phyloP scores from a whole-genome alignment of 306 rosid genomes.

The Carpinus viminea region DNA sequence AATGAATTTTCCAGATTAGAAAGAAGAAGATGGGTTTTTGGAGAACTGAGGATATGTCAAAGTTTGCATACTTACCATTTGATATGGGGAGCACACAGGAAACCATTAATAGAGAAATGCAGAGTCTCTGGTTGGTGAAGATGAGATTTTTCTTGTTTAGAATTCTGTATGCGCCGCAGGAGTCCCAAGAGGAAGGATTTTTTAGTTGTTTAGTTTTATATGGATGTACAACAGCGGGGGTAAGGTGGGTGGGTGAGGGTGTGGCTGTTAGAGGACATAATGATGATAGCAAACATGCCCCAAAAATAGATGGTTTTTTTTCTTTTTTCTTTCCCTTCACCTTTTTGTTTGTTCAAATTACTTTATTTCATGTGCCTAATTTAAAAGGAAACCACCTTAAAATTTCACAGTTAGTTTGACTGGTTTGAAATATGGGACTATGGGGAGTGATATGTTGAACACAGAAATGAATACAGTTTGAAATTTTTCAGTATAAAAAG shows the following conservation, averaged over 20 bases:
- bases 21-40: slow-evolving; percentile 12
- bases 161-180: slow-evolving; percentile 34
- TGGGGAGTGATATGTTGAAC: no score
- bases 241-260: slow-evolving; percentile 2
- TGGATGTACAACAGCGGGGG: not conserved
- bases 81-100: slow-evolving; percentile 13
- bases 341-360: not conserved
- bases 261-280: slow-evolving; percentile 16
- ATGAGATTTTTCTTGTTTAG: slow-evolving; percentile 28
- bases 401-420: no score
- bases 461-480: no score
- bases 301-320: not conserved
- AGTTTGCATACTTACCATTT: slow-evolving; percentile 19
- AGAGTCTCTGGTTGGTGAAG: slow-evolving; percentile 30
- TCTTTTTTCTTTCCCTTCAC: not conserved
- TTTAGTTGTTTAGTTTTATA: not conserved
- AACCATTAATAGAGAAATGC: slow-evolving; percentile 5
- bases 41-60: slow-evolving; percentile 8
- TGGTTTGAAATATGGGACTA: no score
- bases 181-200: not conserved
- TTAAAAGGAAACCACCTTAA: no score
- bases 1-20: not conserved
- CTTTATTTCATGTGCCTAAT: no score
- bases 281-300: slow-evolving; percentile 21
- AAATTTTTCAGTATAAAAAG: no score